Base-by-base conservation (phyloP, 345 rosid genomes). In the Citrus sp. region DNA sequence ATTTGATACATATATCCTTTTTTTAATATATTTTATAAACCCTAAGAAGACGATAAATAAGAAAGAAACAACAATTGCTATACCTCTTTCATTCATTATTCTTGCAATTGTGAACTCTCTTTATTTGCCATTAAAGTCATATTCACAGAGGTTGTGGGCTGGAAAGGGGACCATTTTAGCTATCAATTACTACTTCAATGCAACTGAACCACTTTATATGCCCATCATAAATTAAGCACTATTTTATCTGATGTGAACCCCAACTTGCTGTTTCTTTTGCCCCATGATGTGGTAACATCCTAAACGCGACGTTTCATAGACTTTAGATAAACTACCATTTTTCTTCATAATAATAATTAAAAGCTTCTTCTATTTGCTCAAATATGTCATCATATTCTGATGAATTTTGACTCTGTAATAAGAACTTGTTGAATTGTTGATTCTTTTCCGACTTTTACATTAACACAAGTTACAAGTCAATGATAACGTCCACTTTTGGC, bases 121-220 rank as follows among this genome's bases (percentile, higher is more conserved):
- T 35, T 66, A 85, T 81, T 86, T 75, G 85, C 87, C 90, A 87
- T 80, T 87, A 74, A 81, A 84, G 88, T 87, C 88, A 30, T 60
- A 58, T 63, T 87, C 84, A 76, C 73, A 69, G 67, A 82, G 80
- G 80, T 83, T 77, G 84, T 79, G 86, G 80, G 68, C 80, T 77
- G 61, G 59, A 65, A 73, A 56, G 81, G 86, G 89, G 88, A 81
- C 90, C 88, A 79, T 56, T 4, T 37, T 25, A 68, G 74, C 62
- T 40, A 75, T 77, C 82, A 68, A 77, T 68, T 56, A 75, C 73
- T 63, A 62, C 79, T 81, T 80, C 80, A 82, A 82, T 85, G 78
- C 84, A 82, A 84, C 84, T 79, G 78, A 72, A 84, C 83, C 85
- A 79, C 81, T 79, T 65, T 71, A 70, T 59, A 32, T 40, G 18